These are phyloP conservation scores for Calonectria pteridis DNA, from an alignment of 2,329 filamentous ascomycete genomes.

Conservation along the genomic window DNA sequence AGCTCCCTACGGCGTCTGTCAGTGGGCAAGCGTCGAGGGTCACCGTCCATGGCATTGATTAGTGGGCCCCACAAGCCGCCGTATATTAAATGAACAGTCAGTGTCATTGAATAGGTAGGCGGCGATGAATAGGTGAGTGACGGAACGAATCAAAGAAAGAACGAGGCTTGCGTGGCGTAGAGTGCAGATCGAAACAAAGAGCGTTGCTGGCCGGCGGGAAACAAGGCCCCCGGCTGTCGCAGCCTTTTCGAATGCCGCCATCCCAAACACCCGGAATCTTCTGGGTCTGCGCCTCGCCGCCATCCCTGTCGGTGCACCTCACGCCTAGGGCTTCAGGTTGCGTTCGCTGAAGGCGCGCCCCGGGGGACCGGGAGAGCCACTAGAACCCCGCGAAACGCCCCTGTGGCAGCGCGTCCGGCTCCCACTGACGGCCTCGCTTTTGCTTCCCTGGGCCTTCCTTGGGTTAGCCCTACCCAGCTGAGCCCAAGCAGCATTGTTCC, in stretches of 20 bases:
- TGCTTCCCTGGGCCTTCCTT: not conserved
- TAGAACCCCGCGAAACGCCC: constrained; percentile 47
- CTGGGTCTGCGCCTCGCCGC: constrained; percentile 11
- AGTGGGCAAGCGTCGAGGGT: constrained; percentile 15
- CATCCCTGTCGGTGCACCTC: constrained; percentile 13
- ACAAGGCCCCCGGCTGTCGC: constrained; percentile 11
- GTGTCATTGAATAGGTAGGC: not conserved
- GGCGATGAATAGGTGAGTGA: not conserved
- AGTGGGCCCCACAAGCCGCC: constrained; percentile 30
- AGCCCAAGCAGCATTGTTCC: not conserved
- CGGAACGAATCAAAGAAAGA: not conserved
- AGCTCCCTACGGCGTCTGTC: constrained; percentile 30
- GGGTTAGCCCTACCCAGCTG: not conserved
- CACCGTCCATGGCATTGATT: constrained; percentile 25
- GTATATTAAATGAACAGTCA: constrained; percentile 8
- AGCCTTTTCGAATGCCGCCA: constrained; percentile 14
- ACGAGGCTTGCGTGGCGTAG: not conserved
- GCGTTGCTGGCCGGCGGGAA: not conserved
- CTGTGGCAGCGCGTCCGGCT: constrained; percentile 44
- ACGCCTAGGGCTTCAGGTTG: constrained; percentile 20
- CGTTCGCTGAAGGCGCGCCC: constrained; percentile 8
- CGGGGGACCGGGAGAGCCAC: constrained; percentile 38
- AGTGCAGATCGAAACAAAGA: not conserved
- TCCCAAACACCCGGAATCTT: constrained; percentile 39
- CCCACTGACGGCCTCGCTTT: constrained; percentile 28